These are phyloP conservation scores for Cladosporium cucumerinum DNA, from an alignment of 2,329 filamentous ascomycete genomes.

Conservation along the genomic window DNA sequence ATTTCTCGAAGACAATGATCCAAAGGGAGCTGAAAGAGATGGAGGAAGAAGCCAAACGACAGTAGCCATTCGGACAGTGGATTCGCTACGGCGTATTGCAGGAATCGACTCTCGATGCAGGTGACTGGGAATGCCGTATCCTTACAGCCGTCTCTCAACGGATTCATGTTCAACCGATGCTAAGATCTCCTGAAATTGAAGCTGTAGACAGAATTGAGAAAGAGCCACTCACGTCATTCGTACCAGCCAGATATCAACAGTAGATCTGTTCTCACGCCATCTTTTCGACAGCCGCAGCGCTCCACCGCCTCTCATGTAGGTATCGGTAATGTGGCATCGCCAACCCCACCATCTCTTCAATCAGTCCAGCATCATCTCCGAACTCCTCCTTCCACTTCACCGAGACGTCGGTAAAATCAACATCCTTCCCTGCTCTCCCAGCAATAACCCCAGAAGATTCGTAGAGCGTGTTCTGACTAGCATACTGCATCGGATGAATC, in stretches of 20 bases:
- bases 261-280: neutral
- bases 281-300: neutral
- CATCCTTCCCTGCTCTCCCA: conserved; percentile 29
- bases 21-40: neutral
- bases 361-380: conserved; percentile 19
- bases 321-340: conserved; percentile 43
- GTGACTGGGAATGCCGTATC: neutral
- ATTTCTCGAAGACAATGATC: neutral
- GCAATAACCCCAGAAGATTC: conserved; percentile 36
- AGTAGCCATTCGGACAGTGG: neutral
- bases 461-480: conserved; percentile 32
- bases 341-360: conserved; percentile 24
- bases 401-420: conserved; percentile 35
- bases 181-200: neutral
- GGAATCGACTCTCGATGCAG: neutral
- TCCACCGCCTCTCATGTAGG: conserved; percentile 26
- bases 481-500: conserved; percentile 17
- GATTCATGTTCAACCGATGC: neutral
- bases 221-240: neutral
- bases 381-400: conserved; percentile 37
- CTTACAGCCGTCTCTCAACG: neutral
- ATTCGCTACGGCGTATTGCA: neutral
- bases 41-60: conserved; percentile 2
- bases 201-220: neutral
- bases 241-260: neutral